Percentiles rank a stretch among this genome's conserved stretches.
These are phyloP conservation scores for Talaromyces stipitatus DNA, from an alignment of 495 filamentous ascomycete species.

Conservation along the genomic window DNA sequence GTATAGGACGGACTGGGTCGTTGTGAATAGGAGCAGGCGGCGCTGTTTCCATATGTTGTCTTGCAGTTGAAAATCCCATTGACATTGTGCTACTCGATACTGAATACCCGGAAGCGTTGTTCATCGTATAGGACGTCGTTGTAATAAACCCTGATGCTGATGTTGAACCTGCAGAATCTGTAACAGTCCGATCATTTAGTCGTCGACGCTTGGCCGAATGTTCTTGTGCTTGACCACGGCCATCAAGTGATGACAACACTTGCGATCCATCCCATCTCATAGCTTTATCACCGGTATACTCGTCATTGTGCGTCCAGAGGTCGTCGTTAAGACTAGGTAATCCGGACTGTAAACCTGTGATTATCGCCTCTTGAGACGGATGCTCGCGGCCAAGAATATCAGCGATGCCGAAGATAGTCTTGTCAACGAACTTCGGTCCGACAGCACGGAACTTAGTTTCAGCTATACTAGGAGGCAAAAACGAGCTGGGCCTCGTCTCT, in stretches of 20 bases:
- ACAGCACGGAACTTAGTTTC: constrained; percentile 42
- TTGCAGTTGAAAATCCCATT: constrained; percentile 33
- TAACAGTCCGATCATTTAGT: constrained; percentile 16
- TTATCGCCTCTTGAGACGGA: constrained; percentile 43
- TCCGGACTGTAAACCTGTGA: constrained; percentile 28
- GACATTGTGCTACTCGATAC: constrained; percentile 27
- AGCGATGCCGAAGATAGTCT: constrained; percentile 50
- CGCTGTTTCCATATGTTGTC: constrained; percentile 28
- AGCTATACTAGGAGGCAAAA: constrained; percentile 46
- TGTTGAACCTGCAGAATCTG: neutral
- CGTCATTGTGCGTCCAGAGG: constrained; percentile 53
- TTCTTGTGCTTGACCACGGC: neutral
- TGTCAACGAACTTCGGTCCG: constrained; percentile 50
- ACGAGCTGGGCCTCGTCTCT: constrained; percentile 55
- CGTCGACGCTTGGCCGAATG: constrained; percentile 28
- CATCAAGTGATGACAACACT: constrained; percentile 10
- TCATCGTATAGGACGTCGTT: constrained; percentile 19
- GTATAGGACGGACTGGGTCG: constrained; percentile 9
- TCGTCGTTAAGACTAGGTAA: constrained; percentile 52
- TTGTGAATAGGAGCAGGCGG: neutral
- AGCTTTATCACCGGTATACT: constrained; percentile 34
- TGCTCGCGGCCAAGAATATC: constrained; percentile 53
- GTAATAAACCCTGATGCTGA: constrained; percentile 5
- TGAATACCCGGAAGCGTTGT: constrained; percentile 22
- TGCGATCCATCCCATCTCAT: constrained; percentile 26